A percentile compares a stretch with the other conserved stretches of the same genome.
Evolutionary conservation across 805 yeast species (phyloP).

Genomic region (Yarrowia bubula): DNA sequence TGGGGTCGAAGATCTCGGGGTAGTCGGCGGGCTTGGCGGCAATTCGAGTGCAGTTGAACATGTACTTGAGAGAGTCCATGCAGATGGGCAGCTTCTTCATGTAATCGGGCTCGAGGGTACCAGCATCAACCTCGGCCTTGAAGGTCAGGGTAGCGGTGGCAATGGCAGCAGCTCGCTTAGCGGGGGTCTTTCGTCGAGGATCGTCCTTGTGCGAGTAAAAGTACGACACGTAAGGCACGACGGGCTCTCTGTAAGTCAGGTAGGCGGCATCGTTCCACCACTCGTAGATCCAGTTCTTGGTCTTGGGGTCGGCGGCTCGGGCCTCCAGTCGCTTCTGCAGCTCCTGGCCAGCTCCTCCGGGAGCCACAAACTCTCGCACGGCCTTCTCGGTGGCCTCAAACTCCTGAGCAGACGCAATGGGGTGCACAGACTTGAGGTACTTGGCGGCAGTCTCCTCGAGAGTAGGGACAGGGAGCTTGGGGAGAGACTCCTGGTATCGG

Average conservation of each 20-base stretch:
- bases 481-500: conserved; percentile 69
- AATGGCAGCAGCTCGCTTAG: conserved; percentile 69
- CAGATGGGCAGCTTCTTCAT: conserved; percentile 81
- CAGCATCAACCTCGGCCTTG: conserved; percentile 62
- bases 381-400: conserved; percentile 53
- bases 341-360: conserved; percentile 62
- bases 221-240: conserved; percentile 91
- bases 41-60: conserved; percentile 86
- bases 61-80: conserved; percentile 86
- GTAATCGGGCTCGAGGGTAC: conserved; percentile 74
- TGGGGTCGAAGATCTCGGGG: conserved; percentile 41
- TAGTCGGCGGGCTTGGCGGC: conserved; percentile 45
- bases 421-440: conserved; percentile 71
- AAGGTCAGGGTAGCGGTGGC: conserved; percentile 66
- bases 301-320: conserved; percentile 53
- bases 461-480: conserved; percentile 84
- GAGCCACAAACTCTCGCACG: conserved; percentile 62
- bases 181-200: conserved; percentile 39
- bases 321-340: conserved; percentile 65
- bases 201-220: conserved; percentile 80
- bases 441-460: conserved; percentile 65
- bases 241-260: conserved; percentile 85
- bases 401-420: conserved; percentile 54
- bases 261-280: conserved; percentile 96
- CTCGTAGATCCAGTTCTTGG: conserved; percentile 83